These are phyloP conservation scores for Pseudomonodictys pantanalensis DNA, from an alignment of 495 filamentous ascomycete species.

Conservation along the genomic window DNA sequence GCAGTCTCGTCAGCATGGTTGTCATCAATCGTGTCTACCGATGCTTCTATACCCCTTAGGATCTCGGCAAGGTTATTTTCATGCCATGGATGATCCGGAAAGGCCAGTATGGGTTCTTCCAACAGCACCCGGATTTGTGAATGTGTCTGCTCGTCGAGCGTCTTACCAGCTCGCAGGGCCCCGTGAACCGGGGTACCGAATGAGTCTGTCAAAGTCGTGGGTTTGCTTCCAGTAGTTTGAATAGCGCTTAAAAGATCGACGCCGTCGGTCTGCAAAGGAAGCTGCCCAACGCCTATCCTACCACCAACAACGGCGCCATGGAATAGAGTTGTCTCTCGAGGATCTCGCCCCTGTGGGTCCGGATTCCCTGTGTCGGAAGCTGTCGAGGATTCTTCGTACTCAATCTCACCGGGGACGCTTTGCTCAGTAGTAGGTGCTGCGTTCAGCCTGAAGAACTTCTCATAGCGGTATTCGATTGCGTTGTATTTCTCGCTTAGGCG, in stretches of 20 bases:
- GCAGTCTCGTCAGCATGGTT: background rate
- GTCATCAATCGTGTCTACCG: background rate
- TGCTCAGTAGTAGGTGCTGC: constrained; percentile 3
- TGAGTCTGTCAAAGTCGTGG: background rate
- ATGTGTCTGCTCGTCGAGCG: background rate
- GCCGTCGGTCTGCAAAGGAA: background rate
- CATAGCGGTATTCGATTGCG: constrained; percentile 9
- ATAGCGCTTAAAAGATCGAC: background rate
- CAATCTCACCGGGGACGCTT: constrained; percentile 1
- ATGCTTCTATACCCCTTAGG: background rate
- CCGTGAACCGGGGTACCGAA: background rate
- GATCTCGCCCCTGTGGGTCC: constrained; percentile 1
- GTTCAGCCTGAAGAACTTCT: constrained; percentile 24
- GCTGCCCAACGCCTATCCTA: constrained; percentile 17
- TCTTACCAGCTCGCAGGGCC: background rate
- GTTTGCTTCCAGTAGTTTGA: no score
- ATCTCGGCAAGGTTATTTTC: background rate
- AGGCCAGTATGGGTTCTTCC: background rate
- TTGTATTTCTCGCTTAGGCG: constrained; percentile 23
- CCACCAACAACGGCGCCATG: constrained; percentile 16
- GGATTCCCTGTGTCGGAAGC: background rate
- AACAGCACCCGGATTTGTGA: background rate
- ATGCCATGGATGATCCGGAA: background rate
- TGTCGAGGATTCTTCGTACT: constrained; percentile 11
- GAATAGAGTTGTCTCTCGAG: constrained; percentile 9